These are phyloP conservation scores for Xylariales sp. DNA, from an alignment of 2,329 filamentous ascomycete species.

Conservation along the genomic window DNA sequence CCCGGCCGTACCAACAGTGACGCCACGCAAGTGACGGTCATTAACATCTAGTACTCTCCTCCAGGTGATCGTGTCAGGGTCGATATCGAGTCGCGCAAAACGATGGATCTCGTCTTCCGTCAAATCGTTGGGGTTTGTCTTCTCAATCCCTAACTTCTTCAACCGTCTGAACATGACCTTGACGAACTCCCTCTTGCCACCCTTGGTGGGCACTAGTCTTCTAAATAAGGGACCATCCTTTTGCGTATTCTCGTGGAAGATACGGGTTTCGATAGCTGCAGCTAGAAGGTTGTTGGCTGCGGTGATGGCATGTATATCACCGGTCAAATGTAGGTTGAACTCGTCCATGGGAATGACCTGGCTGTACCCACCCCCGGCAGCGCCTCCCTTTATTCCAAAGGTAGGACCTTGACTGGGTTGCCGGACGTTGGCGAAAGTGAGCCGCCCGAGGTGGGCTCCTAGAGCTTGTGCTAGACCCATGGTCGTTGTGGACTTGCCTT, in stretches of 20 bases:
- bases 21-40: constrained; percentile 83
- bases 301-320: constrained; percentile 95
- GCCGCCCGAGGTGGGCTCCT: constrained; percentile 78
- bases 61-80: constrained; percentile 97
- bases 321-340: constrained; percentile 96
- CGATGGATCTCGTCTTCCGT: constrained; percentile 82
- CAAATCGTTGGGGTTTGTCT: constrained; percentile 87
- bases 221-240: constrained; percentile 85
- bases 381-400: constrained; percentile 98
- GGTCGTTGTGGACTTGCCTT: constrained; percentile 97
- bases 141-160: constrained; percentile 93
- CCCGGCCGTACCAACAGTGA: constrained; percentile 81
- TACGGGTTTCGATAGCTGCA: constrained; percentile 93
- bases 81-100: constrained; percentile 94
- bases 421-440: constrained; percentile 93
- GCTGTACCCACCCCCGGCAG: constrained; percentile 94
- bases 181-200: constrained; percentile 80
- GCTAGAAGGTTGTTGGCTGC: constrained; percentile 96
- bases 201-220: constrained; percentile 83
- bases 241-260: constrained; percentile 96
- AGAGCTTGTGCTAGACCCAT: constrained; percentile 92
- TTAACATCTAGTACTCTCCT: constrained; percentile 94
- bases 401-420: constrained; percentile 97
- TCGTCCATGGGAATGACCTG: constrained; percentile 99
- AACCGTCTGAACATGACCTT: constrained; percentile 89